Evolutionary conservation across 441 rosid genomes (phyloP).

Genomic region (Adansonia grandidieri): DNA sequence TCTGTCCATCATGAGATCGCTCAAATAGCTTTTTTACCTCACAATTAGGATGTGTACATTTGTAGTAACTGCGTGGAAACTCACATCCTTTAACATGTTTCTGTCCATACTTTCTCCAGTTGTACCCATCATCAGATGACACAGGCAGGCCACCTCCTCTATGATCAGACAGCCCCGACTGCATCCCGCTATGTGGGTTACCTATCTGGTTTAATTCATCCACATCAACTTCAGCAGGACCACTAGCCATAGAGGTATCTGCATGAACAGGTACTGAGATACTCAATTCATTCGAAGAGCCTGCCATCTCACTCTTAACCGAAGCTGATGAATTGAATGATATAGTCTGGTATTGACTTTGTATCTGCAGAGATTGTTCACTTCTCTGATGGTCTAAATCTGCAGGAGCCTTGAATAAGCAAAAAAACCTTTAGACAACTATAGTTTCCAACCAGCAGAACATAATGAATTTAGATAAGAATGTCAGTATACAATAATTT

Average conservation of each 20-base stretch:
- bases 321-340: constrained; percentile 49
- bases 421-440: constrained; percentile 44
- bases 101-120: constrained; percentile 98
- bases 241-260: constrained; percentile 46
- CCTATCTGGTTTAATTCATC: constrained; percentile 60
- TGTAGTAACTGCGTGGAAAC: constrained; percentile 96
- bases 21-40: constrained; percentile 97
- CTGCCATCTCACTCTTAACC: constrained; percentile 58
- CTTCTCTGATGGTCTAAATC: constrained; percentile 56
- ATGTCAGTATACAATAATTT: constrained; percentile 1
- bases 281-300: constrained; percentile 66
- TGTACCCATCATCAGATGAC: constrained; percentile 87
- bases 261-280: constrained; percentile 50
- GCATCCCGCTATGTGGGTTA: constrained; percentile 42
- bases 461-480: constrained; percentile 21
- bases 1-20: constrained; percentile 84
- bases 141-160: constrained; percentile 52
- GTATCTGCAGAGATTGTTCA: constrained; percentile 50
- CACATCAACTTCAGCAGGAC: constrained; percentile 62
- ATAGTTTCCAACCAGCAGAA: constrained; percentile 21
- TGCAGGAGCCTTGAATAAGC: constrained; percentile 76
- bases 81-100: constrained; percentile 96
- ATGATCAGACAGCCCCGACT: constrained; percentile 55
- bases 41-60: constrained; percentile 96
- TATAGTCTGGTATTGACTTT: constrained; percentile 51